Base-by-base conservation (phyloP, 2,329 filamentous ascomycete species). In the Talaromyces verruculosus region DNA sequence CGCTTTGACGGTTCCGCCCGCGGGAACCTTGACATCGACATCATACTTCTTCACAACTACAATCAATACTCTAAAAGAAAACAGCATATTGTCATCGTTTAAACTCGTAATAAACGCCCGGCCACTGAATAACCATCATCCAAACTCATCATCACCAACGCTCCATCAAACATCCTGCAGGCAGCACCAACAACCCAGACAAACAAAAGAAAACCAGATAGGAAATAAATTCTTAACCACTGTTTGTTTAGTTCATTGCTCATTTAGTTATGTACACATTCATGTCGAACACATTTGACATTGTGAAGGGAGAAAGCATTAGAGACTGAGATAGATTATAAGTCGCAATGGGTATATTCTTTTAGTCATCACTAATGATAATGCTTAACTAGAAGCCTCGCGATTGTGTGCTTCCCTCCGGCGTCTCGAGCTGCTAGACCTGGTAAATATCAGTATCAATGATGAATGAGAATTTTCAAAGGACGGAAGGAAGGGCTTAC, bases 401-500 rank as follows among this genome's bases (percentile, higher is more conserved):
- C 59, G 66, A 41, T 61, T 59, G 25, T 25, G 25, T 22, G 61
- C 61, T 51, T 68, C 64, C 47, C 66, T 65, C 15, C 66, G 66
- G 41, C 66, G 66, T 53, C 61, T 66, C 58, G 64, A 61, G 47
- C 37, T 63, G n/a, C 66, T 53, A 61, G 66, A 68, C 64, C 66
- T 68, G 43, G 57, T 47, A 39, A 7, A 55, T 5, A 43, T 63
- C 63, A 65, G 66, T 17, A 28, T 59, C 8, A 35, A 11, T 35
- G 3, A 35, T 65, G 45, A 15, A 30, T 15, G 51, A 13, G 30
- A 37, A 13, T 22, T 30, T 63, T 57, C 5, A 19, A 15, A 15
- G 13, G 30, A 43, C 10, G 63, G 84, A 15, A 39, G 35, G 45
- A 8, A 64, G 37, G 37, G 84, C 91, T 91, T 83, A 98, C 95